Evolutionary conservation across 2,329 filamentous ascomycete genomes (phyloP).

Genomic region (Cercospora sp.): DNA sequence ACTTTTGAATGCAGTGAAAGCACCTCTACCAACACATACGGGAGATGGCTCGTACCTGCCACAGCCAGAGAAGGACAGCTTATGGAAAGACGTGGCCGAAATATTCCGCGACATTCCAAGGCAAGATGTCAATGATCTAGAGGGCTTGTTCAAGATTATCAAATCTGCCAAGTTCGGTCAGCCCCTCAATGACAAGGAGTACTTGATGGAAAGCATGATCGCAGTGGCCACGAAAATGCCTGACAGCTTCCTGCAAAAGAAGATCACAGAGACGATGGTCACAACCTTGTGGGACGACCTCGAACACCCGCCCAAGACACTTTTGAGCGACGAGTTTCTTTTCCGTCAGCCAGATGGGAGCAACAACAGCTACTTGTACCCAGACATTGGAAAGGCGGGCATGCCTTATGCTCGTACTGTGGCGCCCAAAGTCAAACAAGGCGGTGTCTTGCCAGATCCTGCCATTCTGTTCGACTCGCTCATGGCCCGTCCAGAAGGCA

Average conservation of each 20-base stretch:
- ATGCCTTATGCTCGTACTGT: slow-evolving; percentile 70
- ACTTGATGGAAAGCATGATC: slow-evolving; percentile 61
- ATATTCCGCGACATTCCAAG: slow-evolving; percentile 30
- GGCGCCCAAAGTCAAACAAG: slow-evolving; percentile 57
- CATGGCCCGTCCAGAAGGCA: slow-evolving; percentile 63
- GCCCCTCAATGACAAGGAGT: slow-evolving; percentile 61
- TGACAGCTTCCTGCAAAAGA: slow-evolving; percentile 43
- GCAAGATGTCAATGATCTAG: slow-evolving; percentile 34
- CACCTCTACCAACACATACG: slow-evolving; percentile 43
- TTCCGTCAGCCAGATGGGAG: slow-evolving; percentile 54
- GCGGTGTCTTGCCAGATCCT: slow-evolving; percentile 63
- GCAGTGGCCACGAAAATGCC: slow-evolving; percentile 47
- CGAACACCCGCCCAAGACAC: slow-evolving; percentile 49
- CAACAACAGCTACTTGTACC: slow-evolving; percentile 60
- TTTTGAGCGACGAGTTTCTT: slow-evolving; percentile 48
- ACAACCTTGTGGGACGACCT: slow-evolving; percentile 52
- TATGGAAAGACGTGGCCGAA: slow-evolving; percentile 27
- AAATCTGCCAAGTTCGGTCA: slow-evolving; percentile 47
- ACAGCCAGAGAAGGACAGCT: slow-evolving; percentile 30
- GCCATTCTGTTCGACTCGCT: slow-evolving; percentile 67
- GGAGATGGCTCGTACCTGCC: slow-evolving; percentile 48
- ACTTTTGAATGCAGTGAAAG: slow-evolving; percentile 37
- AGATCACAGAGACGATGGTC: slow-evolving; percentile 48
- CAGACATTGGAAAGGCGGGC: slow-evolving; percentile 64
- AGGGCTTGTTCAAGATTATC: slow-evolving; percentile 43